phyloP scores from a whole-genome alignment of 2,329 filamentous ascomycete genomes.

The Colletotrichum sp. region DNA sequence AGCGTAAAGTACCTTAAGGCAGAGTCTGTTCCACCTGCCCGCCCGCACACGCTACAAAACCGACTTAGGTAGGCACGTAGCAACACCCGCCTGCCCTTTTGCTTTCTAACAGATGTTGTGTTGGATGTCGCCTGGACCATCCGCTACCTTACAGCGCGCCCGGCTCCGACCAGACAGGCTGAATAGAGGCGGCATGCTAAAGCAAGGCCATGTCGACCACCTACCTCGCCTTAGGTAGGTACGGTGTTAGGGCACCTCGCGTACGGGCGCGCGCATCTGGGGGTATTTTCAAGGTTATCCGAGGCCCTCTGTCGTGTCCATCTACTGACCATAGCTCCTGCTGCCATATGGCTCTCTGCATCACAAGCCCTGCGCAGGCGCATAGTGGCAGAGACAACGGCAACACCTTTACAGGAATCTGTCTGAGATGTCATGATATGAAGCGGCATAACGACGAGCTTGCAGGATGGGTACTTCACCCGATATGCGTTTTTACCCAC shows the following conservation, averaged over 20 bases:
- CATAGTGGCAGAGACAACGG: background rate
- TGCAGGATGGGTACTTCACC: conserved; percentile 10
- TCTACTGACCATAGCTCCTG: background rate
- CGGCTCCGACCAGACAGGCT: background rate
- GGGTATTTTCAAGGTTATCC: background rate
- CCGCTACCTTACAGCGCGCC: background rate
- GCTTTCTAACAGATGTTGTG: background rate
- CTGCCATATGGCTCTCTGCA: background rate
- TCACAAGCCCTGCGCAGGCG: background rate
- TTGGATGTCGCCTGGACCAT: background rate
- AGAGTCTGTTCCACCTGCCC: background rate
- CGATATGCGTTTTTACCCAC: background rate
- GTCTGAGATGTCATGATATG: background rate
- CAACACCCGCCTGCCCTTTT: background rate
- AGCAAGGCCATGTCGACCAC: background rate
- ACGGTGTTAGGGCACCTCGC: background rate
- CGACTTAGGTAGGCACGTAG: background rate
- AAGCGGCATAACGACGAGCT: background rate
- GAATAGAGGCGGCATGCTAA: background rate
- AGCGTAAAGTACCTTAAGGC: background rate
- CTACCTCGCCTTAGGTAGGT: background rate
- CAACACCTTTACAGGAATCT: background rate
- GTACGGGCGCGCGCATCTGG: background rate
- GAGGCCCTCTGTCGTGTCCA: background rate
- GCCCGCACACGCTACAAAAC: background rate